phyloP scores from a whole-genome alignment of 1,284 basidiomycete genomes.

The Irpex lacteus region DNA sequence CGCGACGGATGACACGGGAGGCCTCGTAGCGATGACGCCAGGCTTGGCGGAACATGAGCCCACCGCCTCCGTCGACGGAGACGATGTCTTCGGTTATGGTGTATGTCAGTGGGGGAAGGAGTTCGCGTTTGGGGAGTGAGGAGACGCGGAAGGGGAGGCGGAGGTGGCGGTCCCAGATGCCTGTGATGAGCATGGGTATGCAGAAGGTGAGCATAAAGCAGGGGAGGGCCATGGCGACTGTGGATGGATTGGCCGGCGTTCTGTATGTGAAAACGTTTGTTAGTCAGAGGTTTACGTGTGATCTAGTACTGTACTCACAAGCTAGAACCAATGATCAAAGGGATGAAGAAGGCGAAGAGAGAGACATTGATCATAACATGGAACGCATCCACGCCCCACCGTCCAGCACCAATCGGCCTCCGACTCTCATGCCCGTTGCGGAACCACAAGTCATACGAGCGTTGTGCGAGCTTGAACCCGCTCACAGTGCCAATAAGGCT shows the following conservation, averaged over 20 bases:
- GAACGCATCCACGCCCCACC: conserved; percentile 31
- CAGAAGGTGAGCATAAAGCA: conserved; percentile 29
- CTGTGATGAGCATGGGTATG: conserved; percentile 29
- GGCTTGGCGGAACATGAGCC: conserved; percentile 31
- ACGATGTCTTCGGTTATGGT: conserved; percentile 32
- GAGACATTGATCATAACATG: conserved; percentile 27
- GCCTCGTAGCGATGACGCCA: conserved; percentile 33
- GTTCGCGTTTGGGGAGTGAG: conserved; percentile 27
- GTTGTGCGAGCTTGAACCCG: conserved; percentile 28
- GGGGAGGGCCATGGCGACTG: conserved; percentile 31
- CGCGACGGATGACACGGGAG: conserved; percentile 26
- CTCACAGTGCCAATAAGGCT: conserved; percentile 30
- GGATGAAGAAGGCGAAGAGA: conserved; percentile 29
- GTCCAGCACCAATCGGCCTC: conserved; percentile 27
- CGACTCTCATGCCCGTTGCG: conserved; percentile 24
- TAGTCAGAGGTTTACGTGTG: not conserved
- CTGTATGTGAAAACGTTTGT: conserved; percentile 12
- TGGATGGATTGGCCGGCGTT: conserved; percentile 24
- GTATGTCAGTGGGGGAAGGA: conserved; percentile 30
- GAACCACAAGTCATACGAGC: conserved; percentile 28
- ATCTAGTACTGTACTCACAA: conserved; percentile 20
- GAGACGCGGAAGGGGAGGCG: conserved; percentile 31
- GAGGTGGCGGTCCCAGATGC: conserved; percentile 26
- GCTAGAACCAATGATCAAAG: conserved; percentile 32
- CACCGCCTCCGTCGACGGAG: conserved; percentile 32